Percentiles rank a stretch among this genome's conserved stretches.
phyloP scores from a whole-genome alignment of 116 monocot species.

The Cymodocea nodosa region DNA sequence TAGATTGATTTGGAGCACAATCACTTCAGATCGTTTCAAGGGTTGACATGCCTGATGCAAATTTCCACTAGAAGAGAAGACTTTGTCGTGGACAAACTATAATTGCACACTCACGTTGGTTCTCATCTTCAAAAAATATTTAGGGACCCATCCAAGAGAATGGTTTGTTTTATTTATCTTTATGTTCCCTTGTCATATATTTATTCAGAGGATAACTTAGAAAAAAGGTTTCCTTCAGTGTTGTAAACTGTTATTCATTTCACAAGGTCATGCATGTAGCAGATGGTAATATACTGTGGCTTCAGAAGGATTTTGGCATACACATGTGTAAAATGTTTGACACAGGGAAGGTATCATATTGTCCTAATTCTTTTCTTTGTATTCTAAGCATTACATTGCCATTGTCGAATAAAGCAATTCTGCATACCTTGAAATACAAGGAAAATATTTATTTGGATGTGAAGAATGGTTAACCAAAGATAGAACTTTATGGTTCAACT shows the following conservation, averaged over 20 bases:
- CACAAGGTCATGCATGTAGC: constrained; percentile 98
- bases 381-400: too few relatives aligned
- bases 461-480: too few relatives aligned
- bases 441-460: too few relatives aligned
- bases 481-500: too few relatives aligned
- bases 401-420: too few relatives aligned
- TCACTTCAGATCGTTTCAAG: constrained; percentile 90
- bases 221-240: too few relatives aligned
- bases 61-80: constrained; percentile 98
- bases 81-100: constrained; percentile 84
- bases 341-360: constrained; percentile 75
- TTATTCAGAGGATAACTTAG: too few relatives aligned
- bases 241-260: not conserved
- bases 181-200: not conserved
- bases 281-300: constrained; percentile 90
- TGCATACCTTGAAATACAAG: too few relatives aligned
- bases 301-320: constrained; percentile 96
- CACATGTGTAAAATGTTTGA: constrained; percentile 96
- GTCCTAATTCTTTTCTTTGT: too few relatives aligned
- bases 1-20: constrained; percentile 99
- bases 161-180: constrained; percentile 24
- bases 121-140: constrained; percentile 85
- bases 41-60: constrained; percentile 97
- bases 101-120: constrained; percentile 83
- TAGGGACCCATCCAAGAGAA: constrained; percentile 80